These are phyloP conservation scores for Thermothelomyces thermophilus DNA, from an alignment of 2,329 filamentous ascomycete species.

Conservation along the genomic window DNA sequence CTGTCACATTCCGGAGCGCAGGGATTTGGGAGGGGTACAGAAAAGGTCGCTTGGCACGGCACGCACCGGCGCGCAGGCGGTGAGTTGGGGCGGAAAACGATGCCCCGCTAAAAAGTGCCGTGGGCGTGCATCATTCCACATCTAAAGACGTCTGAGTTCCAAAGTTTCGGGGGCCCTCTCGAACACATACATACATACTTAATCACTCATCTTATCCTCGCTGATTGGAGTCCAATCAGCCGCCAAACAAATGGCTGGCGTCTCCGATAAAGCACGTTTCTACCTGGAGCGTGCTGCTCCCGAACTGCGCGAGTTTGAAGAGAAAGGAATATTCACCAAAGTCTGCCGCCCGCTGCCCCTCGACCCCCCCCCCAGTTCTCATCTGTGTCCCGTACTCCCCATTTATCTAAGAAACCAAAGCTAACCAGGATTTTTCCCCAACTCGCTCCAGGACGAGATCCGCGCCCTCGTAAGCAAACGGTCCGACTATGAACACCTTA, in stretches of 20 bases:
- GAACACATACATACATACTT: too few relatives aligned
- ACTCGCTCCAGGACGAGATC: constrained; percentile 68
- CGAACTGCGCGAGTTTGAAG: constrained; percentile 85
- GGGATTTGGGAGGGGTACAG: neutral
- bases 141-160: too few relatives aligned
- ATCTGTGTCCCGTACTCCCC: too few relatives aligned
- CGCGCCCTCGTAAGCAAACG: constrained; percentile 80
- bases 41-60: neutral
- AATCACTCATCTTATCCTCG: neutral
- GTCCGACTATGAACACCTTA: constrained; percentile 86
- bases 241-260: constrained; percentile 65
- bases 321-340: constrained; percentile 83
- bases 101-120: constrained; percentile 28
- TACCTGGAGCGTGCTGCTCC: constrained; percentile 89
- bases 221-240: neutral
- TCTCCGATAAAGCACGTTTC: constrained; percentile 90
- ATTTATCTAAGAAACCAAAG: neutral
- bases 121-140: neutral
- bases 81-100: neutral
- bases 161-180: too few relatives aligned
- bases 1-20: neutral
- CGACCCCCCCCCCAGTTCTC: neutral
- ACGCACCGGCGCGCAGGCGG: neutral
- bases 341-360: constrained; percentile 41
- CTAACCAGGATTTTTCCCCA: neutral